A percentile compares a stretch with the other conserved stretches of the same genome.
These are phyloP conservation scores for Wallemia mellicola DNA, from an alignment of 1,284 basidiomycete genomes.

Conservation along the genomic window DNA sequence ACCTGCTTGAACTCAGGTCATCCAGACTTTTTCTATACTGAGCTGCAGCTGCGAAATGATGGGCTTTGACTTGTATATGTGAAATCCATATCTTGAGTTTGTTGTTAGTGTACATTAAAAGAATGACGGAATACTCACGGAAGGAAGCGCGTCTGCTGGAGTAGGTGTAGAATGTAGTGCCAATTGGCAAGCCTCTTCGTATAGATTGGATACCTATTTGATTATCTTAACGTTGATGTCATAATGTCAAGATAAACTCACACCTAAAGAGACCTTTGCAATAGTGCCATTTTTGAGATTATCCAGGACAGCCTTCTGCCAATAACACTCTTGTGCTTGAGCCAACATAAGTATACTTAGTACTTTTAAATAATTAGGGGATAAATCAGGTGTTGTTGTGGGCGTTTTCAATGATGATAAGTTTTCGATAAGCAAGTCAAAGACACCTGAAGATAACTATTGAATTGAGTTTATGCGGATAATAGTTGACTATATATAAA, in stretches of 20 bases:
- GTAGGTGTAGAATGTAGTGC: conserved; percentile 22
- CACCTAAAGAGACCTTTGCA: conserved; percentile 53
- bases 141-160: conserved; percentile 24
- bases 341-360: conserved; percentile 58
- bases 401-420: not conserved
- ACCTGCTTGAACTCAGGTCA: conserved; percentile 58
- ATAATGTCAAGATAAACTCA: conserved; percentile 8
- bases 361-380: conserved; percentile 5
- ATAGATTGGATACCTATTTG: conserved; percentile 32
- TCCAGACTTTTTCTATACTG: conserved; percentile 70
- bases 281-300: conserved; percentile 54
- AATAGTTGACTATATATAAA: not conserved
- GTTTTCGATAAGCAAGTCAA: not conserved
- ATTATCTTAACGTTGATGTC: not conserved
- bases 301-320: conserved; percentile 65
- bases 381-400: conserved; percentile 3
- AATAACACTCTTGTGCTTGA: conserved; percentile 87
- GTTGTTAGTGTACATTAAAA: not conserved
- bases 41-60: conserved; percentile 69
- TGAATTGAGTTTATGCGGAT: not conserved
- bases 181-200: conserved; percentile 25
- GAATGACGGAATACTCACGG: conserved; percentile 19
- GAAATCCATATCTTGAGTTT: conserved; percentile 36
- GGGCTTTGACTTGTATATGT: conserved; percentile 51
- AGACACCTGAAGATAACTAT: not conserved